Percentiles rank a stretch among this genome's conserved stretches.
Conservation (phyloP, 2,329 filamentous ascomycete genomes). For the Colletotrichum camelliae region DNA sequence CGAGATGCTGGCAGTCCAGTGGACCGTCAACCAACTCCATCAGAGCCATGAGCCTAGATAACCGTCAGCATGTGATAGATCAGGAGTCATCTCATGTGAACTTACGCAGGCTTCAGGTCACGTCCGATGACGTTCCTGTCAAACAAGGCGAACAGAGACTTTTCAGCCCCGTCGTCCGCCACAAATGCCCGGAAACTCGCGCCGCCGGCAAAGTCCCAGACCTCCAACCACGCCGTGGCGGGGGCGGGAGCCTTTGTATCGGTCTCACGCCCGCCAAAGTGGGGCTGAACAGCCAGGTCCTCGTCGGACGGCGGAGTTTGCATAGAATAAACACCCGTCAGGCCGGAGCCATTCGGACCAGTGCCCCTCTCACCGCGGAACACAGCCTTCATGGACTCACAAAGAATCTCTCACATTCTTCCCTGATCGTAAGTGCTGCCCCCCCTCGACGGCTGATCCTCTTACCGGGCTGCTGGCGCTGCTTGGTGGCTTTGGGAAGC, state of each 20-base stretch:
- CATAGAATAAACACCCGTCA: constrained; percentile 74
- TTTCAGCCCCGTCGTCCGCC: constrained; percentile 71
- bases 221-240: constrained; percentile 70
- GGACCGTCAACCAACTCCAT: constrained; percentile 85
- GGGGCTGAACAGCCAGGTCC: constrained; percentile 40
- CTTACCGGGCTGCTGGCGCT: constrained; percentile 41
- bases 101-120: constrained; percentile 88
- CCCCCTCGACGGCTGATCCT: constrained; percentile 72
- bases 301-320: constrained; percentile 61
- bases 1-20: constrained; percentile 77
- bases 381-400: constrained; percentile 89
- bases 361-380: constrained; percentile 95
- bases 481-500: constrained; percentile 58
- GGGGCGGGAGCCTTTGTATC: constrained; percentile 17
- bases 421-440: constrained; percentile 95
- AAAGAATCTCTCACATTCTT: constrained; percentile 99
- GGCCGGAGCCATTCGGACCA: constrained; percentile 80
- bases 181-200: constrained; percentile 88
- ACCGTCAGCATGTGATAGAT: constrained; percentile 29
- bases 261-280: constrained; percentile 19
- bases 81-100: constrained; percentile 22
- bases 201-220: constrained; percentile 86
- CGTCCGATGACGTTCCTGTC: constrained; percentile 71
- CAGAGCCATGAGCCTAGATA: constrained; percentile 78
- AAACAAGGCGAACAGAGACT: constrained; percentile 87